Conservation (phyloP, 805 yeast species). For the Starmerella sp. region DNA sequence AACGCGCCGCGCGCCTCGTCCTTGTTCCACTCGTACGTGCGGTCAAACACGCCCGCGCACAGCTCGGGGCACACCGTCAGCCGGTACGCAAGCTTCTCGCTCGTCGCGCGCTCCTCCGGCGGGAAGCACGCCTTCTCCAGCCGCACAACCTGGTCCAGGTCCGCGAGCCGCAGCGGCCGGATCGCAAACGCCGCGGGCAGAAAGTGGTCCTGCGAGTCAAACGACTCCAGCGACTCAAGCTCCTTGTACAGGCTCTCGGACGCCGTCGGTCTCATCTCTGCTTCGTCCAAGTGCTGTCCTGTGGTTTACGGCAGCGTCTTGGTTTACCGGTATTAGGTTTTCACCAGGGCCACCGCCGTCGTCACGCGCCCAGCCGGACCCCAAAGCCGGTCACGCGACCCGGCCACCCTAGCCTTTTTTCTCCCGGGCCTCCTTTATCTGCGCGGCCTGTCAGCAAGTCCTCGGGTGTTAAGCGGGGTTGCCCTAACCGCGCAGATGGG, state of each 20-base stretch:
- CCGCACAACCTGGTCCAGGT: slow-evolving; percentile 46
- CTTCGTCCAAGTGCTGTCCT: neutral
- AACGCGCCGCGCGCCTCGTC: slow-evolving; percentile 9
- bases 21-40: slow-evolving; percentile 27
- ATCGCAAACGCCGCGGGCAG: slow-evolving; percentile 51
- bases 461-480: neutral
- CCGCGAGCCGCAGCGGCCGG: slow-evolving; percentile 71
- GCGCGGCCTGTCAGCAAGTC: neutral
- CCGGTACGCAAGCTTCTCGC: slow-evolving; percentile 57
- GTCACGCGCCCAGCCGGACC: slow-evolving; percentile 1
- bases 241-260: slow-evolving; percentile 23
- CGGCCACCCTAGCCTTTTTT: neutral
- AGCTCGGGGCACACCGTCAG: slow-evolving; percentile 78
- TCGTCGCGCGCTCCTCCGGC: slow-evolving; percentile 53
- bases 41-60: slow-evolving; percentile 67
- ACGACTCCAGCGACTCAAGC: neutral
- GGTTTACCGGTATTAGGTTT: slow-evolving; percentile 1
- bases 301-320: neutral
- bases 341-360: neutral
- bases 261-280: slow-evolving; percentile 24
- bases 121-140: slow-evolving; percentile 65
- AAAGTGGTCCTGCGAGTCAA: slow-evolving; percentile 14
- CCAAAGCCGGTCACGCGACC: slow-evolving; percentile 1
- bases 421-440: neutral
- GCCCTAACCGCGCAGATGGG: neutral